These are phyloP conservation scores for Diospyros lotus DNA, from an alignment of 148 eudicot genomes.

Conservation along the genomic window DNA sequence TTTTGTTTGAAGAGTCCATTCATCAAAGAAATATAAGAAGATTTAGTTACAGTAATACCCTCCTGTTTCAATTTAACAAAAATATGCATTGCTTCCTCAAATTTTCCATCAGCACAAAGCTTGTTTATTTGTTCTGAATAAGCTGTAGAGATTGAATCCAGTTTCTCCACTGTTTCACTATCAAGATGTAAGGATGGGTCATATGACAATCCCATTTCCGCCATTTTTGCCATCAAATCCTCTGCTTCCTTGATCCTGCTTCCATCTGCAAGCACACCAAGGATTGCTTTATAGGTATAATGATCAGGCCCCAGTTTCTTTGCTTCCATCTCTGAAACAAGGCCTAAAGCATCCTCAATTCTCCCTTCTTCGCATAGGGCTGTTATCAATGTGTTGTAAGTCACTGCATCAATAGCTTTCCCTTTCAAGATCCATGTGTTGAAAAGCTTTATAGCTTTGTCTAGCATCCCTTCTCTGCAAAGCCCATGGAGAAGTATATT, in stretches of 20 bases:
- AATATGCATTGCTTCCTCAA: constrained; percentile 64
- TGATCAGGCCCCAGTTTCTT: constrained; percentile 61
- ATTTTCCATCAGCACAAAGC: constrained; percentile 53
- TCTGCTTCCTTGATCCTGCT: constrained; percentile 64
- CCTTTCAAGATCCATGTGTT: constrained; percentile 62
- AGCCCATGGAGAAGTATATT: constrained; percentile 86
- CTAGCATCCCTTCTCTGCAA: constrained; percentile 72
- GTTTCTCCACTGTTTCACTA: constrained; percentile 20
- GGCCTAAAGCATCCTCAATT: constrained; percentile 58
- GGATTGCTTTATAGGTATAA: constrained; percentile 56
- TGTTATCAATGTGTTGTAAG: constrained; percentile 68
- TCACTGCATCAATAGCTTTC: constrained; percentile 63
- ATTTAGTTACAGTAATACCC: constrained; percentile 46
- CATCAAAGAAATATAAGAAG: constrained; percentile 55
- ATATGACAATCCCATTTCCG: constrained; percentile 22
- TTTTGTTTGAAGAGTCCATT: constrained; percentile 59
- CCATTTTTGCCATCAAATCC: constrained; percentile 40
- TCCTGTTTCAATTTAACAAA: constrained; percentile 42
- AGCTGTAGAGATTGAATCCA: constrained; percentile 32
- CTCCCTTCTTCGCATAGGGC: constrained; percentile 65
- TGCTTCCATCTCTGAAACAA: constrained; percentile 58
- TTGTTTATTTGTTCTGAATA: constrained; percentile 50
- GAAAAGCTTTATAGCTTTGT: constrained; percentile 70
- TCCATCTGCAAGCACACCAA: constrained; percentile 44
- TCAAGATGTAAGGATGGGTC: constrained; percentile 16